These are phyloP conservation scores for Colletotrichum endophyticum DNA, from an alignment of 2,329 filamentous ascomycete species.

Conservation along the genomic window DNA sequence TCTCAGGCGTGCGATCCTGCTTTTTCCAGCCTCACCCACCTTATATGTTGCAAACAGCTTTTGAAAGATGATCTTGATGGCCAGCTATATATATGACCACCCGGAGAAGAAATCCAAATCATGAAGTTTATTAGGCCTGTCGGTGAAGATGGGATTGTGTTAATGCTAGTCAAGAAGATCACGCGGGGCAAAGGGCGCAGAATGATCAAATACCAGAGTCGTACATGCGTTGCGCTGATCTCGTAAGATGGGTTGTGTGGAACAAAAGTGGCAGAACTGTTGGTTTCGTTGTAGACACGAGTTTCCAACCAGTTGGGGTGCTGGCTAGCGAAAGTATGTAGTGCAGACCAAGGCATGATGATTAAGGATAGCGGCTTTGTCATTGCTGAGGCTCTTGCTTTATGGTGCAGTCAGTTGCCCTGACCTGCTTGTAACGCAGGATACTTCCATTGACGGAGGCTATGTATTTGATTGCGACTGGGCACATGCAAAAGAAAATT, in stretches of 20 bases:
- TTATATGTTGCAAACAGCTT: not conserved
- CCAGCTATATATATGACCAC: rapidly evolving
- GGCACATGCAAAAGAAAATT: not conserved
- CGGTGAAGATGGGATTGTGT: not conserved
- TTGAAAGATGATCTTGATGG: rapidly evolving
- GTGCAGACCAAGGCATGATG: not conserved
- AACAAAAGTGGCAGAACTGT: not conserved
- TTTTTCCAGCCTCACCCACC: not conserved
- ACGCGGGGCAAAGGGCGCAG: not conserved
- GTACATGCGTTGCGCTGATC: not conserved
- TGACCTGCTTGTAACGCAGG: not conserved
- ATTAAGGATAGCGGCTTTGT: not conserved
- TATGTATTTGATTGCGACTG: no score
- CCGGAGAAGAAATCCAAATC: not conserved
- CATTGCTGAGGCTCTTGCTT: not conserved
- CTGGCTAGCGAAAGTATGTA: not conserved
- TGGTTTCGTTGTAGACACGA: not conserved
- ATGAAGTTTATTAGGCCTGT: not conserved
- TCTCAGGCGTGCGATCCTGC: not conserved
- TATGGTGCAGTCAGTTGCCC: not conserved
- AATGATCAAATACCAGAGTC: not conserved
- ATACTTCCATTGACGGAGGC: not conserved
- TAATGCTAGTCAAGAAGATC: not conserved
- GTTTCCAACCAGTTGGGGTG: not conserved
- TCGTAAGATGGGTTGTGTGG: rapidly evolving